These are phyloP conservation scores for Triticum turgidum DNA, from an alignment of 176 grass and related monocot genomes.

Conservation along the genomic window DNA sequence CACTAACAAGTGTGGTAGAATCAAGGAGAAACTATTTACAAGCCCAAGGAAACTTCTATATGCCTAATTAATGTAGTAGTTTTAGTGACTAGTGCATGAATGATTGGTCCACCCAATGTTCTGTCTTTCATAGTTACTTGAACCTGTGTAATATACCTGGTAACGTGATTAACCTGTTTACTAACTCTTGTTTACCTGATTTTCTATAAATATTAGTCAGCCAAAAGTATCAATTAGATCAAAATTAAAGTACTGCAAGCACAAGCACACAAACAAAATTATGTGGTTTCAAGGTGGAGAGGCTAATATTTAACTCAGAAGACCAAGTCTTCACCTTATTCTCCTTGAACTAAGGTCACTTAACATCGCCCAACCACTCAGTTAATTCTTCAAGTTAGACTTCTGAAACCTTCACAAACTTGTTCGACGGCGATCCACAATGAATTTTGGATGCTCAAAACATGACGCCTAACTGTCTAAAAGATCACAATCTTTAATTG, in stretches of 20 bases:
- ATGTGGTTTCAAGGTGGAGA: neutral
- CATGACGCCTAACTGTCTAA: too few relatives aligned
- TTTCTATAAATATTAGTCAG: neutral
- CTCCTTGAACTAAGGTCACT: too few relatives aligned
- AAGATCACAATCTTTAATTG: too few relatives aligned
- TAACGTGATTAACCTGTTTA: neutral
- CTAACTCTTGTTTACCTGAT: neutral
- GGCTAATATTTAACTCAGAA: too few relatives aligned
- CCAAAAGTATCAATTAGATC: neutral
- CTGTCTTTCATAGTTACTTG: neutral
- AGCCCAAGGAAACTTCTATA: neutral
- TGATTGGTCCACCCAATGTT: neutral
- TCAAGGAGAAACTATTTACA: neutral
- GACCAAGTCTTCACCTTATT: too few relatives aligned
- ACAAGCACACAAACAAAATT: neutral
- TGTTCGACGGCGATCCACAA: too few relatives aligned
- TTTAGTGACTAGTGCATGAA: neutral
- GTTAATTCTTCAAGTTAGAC: too few relatives aligned
- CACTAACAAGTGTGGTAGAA: slow-evolving; percentile 21
- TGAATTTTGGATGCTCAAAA: too few relatives aligned
- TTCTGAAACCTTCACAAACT: too few relatives aligned
- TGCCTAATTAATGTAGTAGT: neutral
- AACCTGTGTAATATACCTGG: neutral
- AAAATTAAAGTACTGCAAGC: neutral
- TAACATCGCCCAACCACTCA: too few relatives aligned